These are phyloP conservation scores for Cladosporium sp. DNA, from an alignment of 2,329 filamentous ascomycete species.

Conservation along the genomic window DNA sequence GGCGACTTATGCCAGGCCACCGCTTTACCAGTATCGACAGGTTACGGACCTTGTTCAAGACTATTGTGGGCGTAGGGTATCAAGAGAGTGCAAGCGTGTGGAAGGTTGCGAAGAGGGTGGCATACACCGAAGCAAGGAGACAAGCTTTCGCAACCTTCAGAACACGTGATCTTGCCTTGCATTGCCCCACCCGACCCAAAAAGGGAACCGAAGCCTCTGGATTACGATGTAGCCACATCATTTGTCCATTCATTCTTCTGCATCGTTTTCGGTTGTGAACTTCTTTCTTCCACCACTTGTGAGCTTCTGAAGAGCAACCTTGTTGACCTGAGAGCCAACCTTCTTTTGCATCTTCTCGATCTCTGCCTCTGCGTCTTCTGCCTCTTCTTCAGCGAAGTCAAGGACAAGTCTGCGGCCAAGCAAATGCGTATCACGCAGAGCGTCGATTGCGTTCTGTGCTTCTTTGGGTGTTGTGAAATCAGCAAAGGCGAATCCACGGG, in stretches of 20 bases:
- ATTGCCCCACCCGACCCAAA: neutral
- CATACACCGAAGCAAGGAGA: conserved; percentile 22
- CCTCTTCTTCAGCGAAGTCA: conserved; percentile 84
- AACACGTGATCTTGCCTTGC: conserved; percentile 8
- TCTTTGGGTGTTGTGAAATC: conserved; percentile 91
- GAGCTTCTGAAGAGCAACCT: conserved; percentile 83
- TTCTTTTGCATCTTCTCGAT: conserved; percentile 97
- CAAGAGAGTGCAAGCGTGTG: conserved; percentile 9
- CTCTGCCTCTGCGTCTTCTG: conserved; percentile 89
- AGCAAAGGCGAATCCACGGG: conserved; percentile 93
- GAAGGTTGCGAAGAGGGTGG: conserved; percentile 21
- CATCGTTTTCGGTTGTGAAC: conserved; percentile 53
- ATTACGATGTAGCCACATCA: neutral
- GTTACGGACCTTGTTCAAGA: neutral
- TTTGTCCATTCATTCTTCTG: conserved; percentile 14
- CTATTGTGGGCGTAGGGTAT: neutral
- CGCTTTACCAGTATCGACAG: neutral
- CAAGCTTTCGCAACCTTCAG: neutral
- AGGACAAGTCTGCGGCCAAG: conserved; percentile 84
- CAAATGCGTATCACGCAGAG: conserved; percentile 87
- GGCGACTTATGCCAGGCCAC: neutral
- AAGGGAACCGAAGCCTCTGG: neutral
- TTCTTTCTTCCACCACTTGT: conserved; percentile 79
- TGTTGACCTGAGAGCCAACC: conserved; percentile 83
- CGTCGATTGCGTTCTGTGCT: conserved; percentile 84